Evolutionary conservation across 345 rosid genomes (phyloP).

Genomic region (Moricandia arvensis): DNA sequence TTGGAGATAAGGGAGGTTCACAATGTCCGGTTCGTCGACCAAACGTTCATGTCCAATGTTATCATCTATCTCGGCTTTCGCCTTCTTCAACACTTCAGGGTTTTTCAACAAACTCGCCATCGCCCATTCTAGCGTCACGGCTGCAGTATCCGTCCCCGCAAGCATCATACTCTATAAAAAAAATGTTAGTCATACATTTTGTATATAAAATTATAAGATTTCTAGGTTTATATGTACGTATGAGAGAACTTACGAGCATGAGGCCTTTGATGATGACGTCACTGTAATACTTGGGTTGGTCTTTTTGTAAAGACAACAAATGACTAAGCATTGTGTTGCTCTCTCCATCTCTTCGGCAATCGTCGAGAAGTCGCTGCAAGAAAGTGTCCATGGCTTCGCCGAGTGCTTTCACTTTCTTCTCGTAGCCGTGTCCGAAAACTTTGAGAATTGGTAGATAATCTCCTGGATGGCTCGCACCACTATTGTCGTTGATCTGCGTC

Average conservation of each 20-base stretch:
- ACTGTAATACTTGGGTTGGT: slow-evolving; percentile 46
- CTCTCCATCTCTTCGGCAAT: slow-evolving; percentile 32
- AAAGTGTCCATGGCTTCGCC: slow-evolving; percentile 34
- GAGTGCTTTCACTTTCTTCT: slow-evolving; percentile 23
- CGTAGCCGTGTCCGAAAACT: slow-evolving; percentile 37
- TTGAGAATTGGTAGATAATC: slow-evolving; percentile 44
- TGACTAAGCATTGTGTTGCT: slow-evolving; percentile 48
- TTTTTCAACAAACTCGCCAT: slow-evolving; percentile 44
- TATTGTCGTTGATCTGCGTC: slow-evolving; percentile 3
- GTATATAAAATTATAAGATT: not conserved
- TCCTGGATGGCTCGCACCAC: slow-evolving; percentile 38
- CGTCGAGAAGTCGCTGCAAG: slow-evolving; percentile 45
- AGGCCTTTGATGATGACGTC: slow-evolving; percentile 56
- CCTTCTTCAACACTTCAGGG: slow-evolving; percentile 40
- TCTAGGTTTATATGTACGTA: not conserved
- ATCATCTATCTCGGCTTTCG: slow-evolving; percentile 36
- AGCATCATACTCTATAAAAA: slow-evolving; percentile 35
- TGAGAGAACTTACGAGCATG: slow-evolving; percentile 34
- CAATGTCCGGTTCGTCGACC: slow-evolving; percentile 41
- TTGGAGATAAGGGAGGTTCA: slow-evolving; percentile 40
- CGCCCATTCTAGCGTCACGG: slow-evolving; percentile 62
- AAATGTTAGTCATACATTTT: not conserved
- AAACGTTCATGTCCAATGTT: slow-evolving; percentile 40
- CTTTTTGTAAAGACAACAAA: slow-evolving; percentile 39
- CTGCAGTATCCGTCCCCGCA: slow-evolving; percentile 53